Evolutionary conservation across 305 asterid genomes (phyloP), one percentile per base, ranked within the genome.

Genomic region (Euphrasia arctica): DNA sequence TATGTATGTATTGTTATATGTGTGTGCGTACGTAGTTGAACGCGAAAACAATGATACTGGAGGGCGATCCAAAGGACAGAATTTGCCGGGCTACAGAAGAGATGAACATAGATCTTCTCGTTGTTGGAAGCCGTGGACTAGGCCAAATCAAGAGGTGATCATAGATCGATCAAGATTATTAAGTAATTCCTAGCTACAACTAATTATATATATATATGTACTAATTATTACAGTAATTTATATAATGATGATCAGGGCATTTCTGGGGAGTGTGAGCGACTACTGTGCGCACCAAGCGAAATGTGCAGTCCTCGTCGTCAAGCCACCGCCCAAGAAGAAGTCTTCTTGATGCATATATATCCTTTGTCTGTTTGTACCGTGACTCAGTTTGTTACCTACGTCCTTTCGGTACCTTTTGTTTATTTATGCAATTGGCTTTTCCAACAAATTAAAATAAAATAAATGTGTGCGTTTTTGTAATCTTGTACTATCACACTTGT

Each of bases 61-160:
- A 83, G 64, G 96, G 96, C 7, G 91, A 85, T 57, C 87, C 93
- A 15, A 85, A 82, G 78, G 91, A 85, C 69, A 75, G 8, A 58
- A 80, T 88, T 14, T 85, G 93, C 69, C 58, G 71, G 48, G 72
- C 85, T 1, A 80, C 76, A 10, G 85, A 88, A 15, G 91, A 83
- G 50, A 71, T 80, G 80, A 76, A 70, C 66, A 78, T 70, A 9
- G 74, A 88, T 77, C 85, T 88, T 74, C 83, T 88, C 0, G 82
- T 83, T 5, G 75, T 85, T 11, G 89, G 91, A 58, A 85, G 93
- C 58, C 84, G 91, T 9, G 91, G 95, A 60, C 81, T 88, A 5
- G 89, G 95, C 67, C 83, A 79, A 63, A 77, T 88, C 54, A 85
- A 88, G 74, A 83, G 93, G 93, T 52, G 47, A 14, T 9, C 27